Percentiles rank a stretch among this genome's conserved stretches.
These are phyloP conservation scores for Collybia sp. DNA, from an alignment of 768 basidiomycete genomes.

Conservation along the genomic window DNA sequence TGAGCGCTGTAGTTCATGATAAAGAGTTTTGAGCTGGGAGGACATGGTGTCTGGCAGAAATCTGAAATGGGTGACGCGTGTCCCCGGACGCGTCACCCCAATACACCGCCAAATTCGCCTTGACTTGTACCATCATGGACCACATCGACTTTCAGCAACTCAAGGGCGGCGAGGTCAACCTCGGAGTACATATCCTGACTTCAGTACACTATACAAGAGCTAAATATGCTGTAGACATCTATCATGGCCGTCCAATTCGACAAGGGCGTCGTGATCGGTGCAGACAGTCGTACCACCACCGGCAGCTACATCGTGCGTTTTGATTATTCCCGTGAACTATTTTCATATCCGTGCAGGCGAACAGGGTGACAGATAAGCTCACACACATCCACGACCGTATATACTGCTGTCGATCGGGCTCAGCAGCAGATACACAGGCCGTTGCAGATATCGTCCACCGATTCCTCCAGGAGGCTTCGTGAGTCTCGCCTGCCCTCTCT, in stretches of 20 bases:
- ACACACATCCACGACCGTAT: conserved; percentile 96
- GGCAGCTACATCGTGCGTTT: conserved; percentile 88
- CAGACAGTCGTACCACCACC: conserved; percentile 95
- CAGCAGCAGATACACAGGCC: conserved; percentile 96
- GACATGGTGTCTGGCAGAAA: conserved; percentile 35
- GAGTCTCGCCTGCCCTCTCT: conserved; percentile 21
- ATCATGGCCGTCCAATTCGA: conserved; percentile 99
- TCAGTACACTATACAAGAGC: conserved; percentile 2
- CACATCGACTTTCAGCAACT: conserved; percentile 81
- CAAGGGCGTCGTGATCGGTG: conserved; percentile 92
- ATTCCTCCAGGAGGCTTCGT: conserved; percentile 74
- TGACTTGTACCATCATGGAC: conserved; percentile 38
- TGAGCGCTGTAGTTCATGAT: conserved; percentile 61
- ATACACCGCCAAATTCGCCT: conserved; percentile 12
- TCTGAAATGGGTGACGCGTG: conserved; percentile 29
- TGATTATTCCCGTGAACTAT: background rate
- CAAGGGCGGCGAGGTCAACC: conserved; percentile 94
- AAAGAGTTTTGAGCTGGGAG: conserved; percentile 48
- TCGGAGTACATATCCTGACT: conserved; percentile 64
- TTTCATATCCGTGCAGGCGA: conserved; percentile 52
- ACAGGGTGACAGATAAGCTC: conserved; percentile 98
- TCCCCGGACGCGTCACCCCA: conserved; percentile 52
- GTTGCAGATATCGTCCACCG: conserved; percentile 90
- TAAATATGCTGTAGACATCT: conserved; percentile 64
- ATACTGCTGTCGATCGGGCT: conserved; percentile 98